Conservation (phyloP, 2,329 filamentous ascomycete genomes). For the Colletotrichum liaoningense region DNA sequence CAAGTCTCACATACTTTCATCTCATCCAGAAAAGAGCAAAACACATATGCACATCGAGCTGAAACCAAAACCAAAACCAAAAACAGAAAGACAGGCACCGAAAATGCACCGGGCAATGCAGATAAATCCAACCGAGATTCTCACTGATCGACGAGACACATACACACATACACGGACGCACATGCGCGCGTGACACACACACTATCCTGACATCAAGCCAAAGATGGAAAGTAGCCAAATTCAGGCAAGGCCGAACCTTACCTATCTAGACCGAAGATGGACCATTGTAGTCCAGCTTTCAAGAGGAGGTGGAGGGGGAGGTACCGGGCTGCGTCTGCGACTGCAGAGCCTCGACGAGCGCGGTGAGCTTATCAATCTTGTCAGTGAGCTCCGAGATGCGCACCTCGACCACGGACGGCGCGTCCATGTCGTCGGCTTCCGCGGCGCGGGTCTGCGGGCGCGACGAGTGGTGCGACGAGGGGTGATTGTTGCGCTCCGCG, state of each 20-base stretch:
- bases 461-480: slow-evolving; percentile 17
- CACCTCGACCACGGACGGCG: slow-evolving; percentile 57
- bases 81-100: background rate
- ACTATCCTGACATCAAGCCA: slow-evolving; percentile 1
- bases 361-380: slow-evolving; percentile 70
- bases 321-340: slow-evolving; percentile 36
- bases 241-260: background rate
- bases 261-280: background rate
- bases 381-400: slow-evolving; percentile 64
- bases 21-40: background rate
- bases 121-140: background rate
- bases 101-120: background rate
- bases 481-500: background rate
- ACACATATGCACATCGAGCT: background rate
- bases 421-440: slow-evolving; percentile 48
- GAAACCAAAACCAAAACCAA: background rate
- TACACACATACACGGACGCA: background rate
- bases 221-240: background rate
- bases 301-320: background rate
- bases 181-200: background rate
- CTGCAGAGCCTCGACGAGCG: slow-evolving; percentile 63
- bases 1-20: background rate
- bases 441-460: slow-evolving; percentile 33
- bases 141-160: background rate
- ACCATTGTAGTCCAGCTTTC: background rate